Evolutionary conservation across 257 asterid species (phyloP).

Genomic region (Cinchona pubescens): DNA sequence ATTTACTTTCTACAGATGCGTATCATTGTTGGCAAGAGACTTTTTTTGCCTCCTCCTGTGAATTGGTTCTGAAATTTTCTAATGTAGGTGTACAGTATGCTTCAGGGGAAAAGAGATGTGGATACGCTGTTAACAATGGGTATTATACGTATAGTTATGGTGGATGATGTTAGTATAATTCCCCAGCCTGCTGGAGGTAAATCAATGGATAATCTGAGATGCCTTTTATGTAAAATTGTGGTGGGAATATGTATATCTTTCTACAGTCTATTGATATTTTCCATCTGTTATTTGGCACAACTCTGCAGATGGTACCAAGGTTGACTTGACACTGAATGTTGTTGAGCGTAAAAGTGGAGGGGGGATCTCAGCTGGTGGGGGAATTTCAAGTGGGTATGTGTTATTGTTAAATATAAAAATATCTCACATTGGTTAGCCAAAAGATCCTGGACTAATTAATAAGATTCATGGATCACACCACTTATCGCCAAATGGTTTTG

Average conservation of each 20-base stretch:
- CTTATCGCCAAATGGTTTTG: too few species aligned
- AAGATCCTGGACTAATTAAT: too few species aligned
- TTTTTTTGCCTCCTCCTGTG: not conserved
- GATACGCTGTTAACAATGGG: slow-evolving; percentile 96
- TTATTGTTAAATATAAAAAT: too few species aligned
- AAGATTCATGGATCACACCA: too few species aligned
- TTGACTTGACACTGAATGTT: slow-evolving; percentile 85
- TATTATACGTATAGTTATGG: too few species aligned
- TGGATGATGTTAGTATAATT: slow-evolving; percentile 93
- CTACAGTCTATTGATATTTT: not conserved
- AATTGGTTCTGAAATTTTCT: not conserved
- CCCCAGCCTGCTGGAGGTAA: slow-evolving; percentile 98
- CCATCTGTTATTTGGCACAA: not conserved
- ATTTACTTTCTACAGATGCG: not conserved
- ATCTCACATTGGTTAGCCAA: too few species aligned
- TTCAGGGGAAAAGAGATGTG: slow-evolving; percentile 96
- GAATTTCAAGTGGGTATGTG: slow-evolving; percentile 96
- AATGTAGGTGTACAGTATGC: slow-evolving; percentile 89
- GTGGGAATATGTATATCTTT: not conserved
- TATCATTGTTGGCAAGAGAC: not conserved
- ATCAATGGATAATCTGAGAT: not conserved
- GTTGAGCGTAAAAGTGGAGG: slow-evolving; percentile 92
- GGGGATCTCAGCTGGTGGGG: slow-evolving; percentile 97
- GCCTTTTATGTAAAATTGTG: not conserved
- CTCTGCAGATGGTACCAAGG: slow-evolving; percentile 71